These are phyloP conservation scores for Rauvolfia tetraphylla DNA, from an alignment of 257 asterid species.

Conservation along the genomic window DNA sequence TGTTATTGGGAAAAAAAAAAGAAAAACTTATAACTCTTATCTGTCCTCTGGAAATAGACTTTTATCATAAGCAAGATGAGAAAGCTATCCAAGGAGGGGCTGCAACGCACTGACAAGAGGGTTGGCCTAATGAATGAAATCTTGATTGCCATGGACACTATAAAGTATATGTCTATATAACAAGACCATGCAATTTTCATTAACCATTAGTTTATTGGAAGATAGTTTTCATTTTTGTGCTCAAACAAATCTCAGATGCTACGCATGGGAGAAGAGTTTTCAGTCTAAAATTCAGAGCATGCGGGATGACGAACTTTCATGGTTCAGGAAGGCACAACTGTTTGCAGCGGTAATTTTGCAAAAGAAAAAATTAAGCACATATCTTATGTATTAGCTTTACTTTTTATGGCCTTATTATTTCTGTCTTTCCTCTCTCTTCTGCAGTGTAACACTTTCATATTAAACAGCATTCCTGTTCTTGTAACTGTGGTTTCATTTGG, in stretches of 20 bases:
- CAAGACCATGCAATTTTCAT: constrained; percentile 4
- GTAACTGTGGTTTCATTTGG: constrained; percentile 85
- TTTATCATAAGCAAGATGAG: constrained; percentile 69
- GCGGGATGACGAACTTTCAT: constrained; percentile 67
- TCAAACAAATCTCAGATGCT: constrained; percentile 41
- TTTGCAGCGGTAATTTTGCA: constrained; percentile 63
- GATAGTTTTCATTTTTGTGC: constrained; percentile 14
- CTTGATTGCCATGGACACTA: constrained; percentile 84
- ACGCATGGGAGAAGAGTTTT: constrained; percentile 90
- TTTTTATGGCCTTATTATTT: not conserved
- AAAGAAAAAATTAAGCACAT: not conserved
- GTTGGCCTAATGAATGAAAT: constrained; percentile 84
- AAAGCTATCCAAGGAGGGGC: constrained; percentile 69
- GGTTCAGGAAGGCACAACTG: constrained; percentile 75
- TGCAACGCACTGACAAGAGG: constrained; percentile 73
- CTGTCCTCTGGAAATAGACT: constrained; percentile 49
- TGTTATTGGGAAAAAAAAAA: not conserved
- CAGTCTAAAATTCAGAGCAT: constrained; percentile 57
- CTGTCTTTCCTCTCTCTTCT: constrained; percentile 6
- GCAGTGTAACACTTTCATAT: constrained; percentile 80
- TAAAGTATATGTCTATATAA: constrained; percentile 50
- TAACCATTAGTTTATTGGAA: not conserved
- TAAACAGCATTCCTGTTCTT: constrained; percentile 81
- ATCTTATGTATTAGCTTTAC: not conserved
- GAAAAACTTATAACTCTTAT: not conserved